These are phyloP conservation scores for Microcos paniculata DNA, from an alignment of 345 rosid species.

Conservation along the genomic window DNA sequence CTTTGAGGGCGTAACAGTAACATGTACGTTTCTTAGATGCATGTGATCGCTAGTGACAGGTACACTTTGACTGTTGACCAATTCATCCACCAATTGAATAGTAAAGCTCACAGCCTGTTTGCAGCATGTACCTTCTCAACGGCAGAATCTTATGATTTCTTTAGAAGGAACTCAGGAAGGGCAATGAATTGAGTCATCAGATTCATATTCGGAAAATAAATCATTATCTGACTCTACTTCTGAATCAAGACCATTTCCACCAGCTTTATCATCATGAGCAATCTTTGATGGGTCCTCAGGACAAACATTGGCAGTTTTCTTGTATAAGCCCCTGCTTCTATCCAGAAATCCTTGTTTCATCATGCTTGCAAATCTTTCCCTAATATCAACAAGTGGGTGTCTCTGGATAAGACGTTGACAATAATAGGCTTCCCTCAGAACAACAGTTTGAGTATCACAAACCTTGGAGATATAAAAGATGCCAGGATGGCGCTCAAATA, in stretches of 20 bases:
- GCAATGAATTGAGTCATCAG: constrained; percentile 25
- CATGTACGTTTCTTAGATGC: too few relatives aligned
- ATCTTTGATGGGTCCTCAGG: neutral
- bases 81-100: neutral
- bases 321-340: constrained; percentile 64
- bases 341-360: constrained; percentile 65
- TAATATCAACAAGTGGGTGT: constrained; percentile 54
- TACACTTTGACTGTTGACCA: neutral
- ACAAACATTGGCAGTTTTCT: constrained; percentile 13
- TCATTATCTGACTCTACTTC: constrained; percentile 30
- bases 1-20: neutral
- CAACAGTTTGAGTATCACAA: constrained; percentile 65
- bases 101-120: neutral
- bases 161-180: neutral
- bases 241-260: constrained; percentile 18
- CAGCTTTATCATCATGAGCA: constrained; percentile 11
- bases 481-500: constrained; percentile 85
- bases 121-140: too few relatives aligned
- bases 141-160: too few relatives aligned
- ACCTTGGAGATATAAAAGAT: constrained; percentile 74
- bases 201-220: constrained; percentile 35
- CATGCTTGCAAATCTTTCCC: constrained; percentile 46
- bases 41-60: neutral
- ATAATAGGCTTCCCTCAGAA: constrained; percentile 79
- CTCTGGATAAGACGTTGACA: constrained; percentile 43